Base-by-base conservation (phyloP, 441 rosid genomes). In the Francoa sonchifolia region DNA sequence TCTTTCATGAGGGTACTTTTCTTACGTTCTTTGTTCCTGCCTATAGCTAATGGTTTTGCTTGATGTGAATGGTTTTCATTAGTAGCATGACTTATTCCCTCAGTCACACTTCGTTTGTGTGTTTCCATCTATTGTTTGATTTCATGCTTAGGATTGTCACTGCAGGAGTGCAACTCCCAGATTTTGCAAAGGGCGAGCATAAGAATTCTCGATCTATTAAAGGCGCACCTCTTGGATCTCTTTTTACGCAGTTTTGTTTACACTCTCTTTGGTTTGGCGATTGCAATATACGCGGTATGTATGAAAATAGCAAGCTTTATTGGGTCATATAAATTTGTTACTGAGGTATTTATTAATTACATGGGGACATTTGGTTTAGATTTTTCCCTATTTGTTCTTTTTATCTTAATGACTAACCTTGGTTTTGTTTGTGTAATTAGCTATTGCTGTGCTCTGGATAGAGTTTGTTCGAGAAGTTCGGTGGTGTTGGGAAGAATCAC, bases 401-500 rank as follows among this genome's bases (percentile, higher is more conserved):
- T n/a, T n/a, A n/a, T n/a, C n/a, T n/a, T n/a, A n/a, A n/a, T 50
- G 19, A 63, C 51, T 32, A 16, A 31, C 21, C 15, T 30, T 38
- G 16, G 36, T 65, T 52, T 47, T 35, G 50, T 51, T 38, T 67
- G 27, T 52, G 26, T 57, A 1, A 46, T 42, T 54, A 90, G 99
- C 99, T 50, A 80, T 90, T 60, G 87, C 99, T 42, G 70, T 63
- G 48, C 87, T 90, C 55, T 90, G 99, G 99, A 55, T 86, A 57
- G 99, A 92, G 63, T 92, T 92, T 61, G 82, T 83, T 61, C 84
- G 89, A 44, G 99, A 92, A 78, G 79, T 83, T 51, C 94, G 94
- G 47, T 92, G 90, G 90, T 87, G 75, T 56, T 92, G 99, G 99
- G 99, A 92, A 68, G 99, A 92, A 71, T 62, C 86, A 28, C 95